phyloP scores from a whole-genome alignment of 164 flowering plant species.

The Cinnamomum chago region DNA sequence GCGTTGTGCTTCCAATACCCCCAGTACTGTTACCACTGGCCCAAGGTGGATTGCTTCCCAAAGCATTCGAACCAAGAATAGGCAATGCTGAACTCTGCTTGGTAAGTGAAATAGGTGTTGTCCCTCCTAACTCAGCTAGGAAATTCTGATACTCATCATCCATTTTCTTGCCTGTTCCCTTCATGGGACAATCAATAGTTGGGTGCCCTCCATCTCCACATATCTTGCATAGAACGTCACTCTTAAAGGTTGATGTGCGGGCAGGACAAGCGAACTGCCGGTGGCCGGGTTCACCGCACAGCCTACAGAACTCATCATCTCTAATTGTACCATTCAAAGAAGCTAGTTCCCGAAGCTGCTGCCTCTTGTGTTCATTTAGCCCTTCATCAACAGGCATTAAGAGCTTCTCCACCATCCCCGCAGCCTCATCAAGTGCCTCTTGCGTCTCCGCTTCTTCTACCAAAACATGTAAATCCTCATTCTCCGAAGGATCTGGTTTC shows the following conservation, averaged over 20 bases:
- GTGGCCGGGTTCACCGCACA: conserved; percentile 96
- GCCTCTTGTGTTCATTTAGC: conserved; percentile 91
- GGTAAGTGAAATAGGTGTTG: conserved; percentile 61
- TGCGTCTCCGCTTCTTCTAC: conserved; percentile 69
- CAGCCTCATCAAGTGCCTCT: conserved; percentile 89
- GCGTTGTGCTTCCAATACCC: conserved; percentile 32
- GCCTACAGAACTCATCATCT: conserved; percentile 88
- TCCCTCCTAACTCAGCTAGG: conserved; percentile 87
- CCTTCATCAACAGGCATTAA: conserved; percentile 93
- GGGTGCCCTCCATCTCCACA: conserved; percentile 99
- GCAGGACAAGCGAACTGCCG: conserved; percentile 91
- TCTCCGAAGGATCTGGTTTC: conserved; percentile 73
- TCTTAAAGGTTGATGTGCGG: conserved; percentile 74
- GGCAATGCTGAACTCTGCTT: conserved; percentile 45
- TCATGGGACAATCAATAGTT: conserved; percentile 89
- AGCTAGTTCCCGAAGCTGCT: conserved; percentile 88
- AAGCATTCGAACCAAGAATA: conserved; percentile 38
- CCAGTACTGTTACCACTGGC: conserved; percentile 33
- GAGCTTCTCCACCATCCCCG: conserved; percentile 96
- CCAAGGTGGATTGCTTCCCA: conserved; percentile 87
- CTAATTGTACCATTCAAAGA: conserved; percentile 92
- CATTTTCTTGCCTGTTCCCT: conserved; percentile 94
- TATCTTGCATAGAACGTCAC: conserved; percentile 82
- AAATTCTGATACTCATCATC: conserved; percentile 94
- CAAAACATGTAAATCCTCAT: conserved; percentile 94